phyloP scores from a whole-genome alignment of 1,284 basidiomycete genomes.

The Pseudozyma tsukubaensis region DNA sequence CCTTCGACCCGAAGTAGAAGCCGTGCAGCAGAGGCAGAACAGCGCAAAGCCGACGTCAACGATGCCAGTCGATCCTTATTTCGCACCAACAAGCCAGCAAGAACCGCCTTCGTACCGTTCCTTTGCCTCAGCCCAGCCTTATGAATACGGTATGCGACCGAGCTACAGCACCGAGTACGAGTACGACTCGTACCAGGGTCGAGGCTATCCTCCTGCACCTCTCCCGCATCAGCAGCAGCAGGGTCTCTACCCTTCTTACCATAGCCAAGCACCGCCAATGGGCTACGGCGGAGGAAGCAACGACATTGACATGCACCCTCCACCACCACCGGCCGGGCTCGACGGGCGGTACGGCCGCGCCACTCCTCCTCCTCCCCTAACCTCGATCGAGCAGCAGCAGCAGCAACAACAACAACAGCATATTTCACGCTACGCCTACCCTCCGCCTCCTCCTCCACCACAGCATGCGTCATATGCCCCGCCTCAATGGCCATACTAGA shows the following conservation, averaged over 20 bases:
- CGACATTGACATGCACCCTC: too few species aligned
- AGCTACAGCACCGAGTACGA: slow-evolving; percentile 10
- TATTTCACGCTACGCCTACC: too few species aligned
- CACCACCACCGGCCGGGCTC: too few species aligned
- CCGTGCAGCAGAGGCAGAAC: not conserved
- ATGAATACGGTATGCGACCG: slow-evolving; percentile 12
- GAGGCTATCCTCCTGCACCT: not conserved
- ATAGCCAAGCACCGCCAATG: too few species aligned
- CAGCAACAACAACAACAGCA: slow-evolving; percentile 4
- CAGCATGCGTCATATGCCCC: not conserved
- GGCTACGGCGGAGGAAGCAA: too few species aligned
- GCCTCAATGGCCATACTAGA: slow-evolving; percentile 7
- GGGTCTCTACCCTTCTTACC: too few species aligned
- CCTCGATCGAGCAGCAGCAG: not conserved
- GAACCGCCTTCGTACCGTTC: not conserved
- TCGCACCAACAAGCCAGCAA: not conserved
- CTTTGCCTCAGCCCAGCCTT: not conserved
- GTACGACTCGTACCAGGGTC: not conserved
- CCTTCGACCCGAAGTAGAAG: too few species aligned
- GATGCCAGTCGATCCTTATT: not conserved
- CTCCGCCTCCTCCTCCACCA: too few species aligned
- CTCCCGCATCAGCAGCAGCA: not conserved
- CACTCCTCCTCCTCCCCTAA: not conserved
- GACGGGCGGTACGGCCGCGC: too few species aligned
- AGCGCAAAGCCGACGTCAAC: not conserved